Conservation (phyloP, 2,329 filamentous ascomycete genomes). For the Colletotrichum sojae region DNA sequence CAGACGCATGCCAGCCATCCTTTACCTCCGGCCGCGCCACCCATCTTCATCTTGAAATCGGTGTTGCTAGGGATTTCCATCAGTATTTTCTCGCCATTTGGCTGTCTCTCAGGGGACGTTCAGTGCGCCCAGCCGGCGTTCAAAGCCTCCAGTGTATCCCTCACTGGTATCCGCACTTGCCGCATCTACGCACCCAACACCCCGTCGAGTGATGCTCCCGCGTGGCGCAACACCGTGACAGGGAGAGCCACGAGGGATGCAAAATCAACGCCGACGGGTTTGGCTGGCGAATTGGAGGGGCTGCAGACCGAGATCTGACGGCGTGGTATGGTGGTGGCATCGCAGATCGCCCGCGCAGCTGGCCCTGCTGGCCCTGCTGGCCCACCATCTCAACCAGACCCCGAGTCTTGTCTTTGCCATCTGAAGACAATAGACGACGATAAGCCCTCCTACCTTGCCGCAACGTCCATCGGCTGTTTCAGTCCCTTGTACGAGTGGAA, state of each 20-base stretch:
- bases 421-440: constrained; percentile 17
- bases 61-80: no score
- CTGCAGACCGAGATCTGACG: constrained; percentile 23
- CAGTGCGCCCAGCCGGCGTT: no score
- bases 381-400: constrained; percentile 1
- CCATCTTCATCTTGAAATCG: no score
- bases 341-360: constrained; percentile 4
- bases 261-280: constrained; percentile 2
- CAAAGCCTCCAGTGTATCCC: no score
- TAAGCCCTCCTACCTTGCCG: not conserved
- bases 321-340: constrained; percentile 1
- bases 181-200: no score
- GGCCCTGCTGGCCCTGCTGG: not conserved
- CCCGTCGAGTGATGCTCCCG: not conserved
- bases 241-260: not conserved
- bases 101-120: no score
- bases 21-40: not conserved
- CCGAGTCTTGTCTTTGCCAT: constrained; percentile 5
- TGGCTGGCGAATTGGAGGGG: constrained; percentile 14
- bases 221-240: not conserved
- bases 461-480: constrained; percentile 29
- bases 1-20: constrained; percentile 2
- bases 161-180: no score
- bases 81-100: no score
- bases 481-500: constrained; percentile 3